Evolutionary conservation across 2,329 filamentous ascomycete species (phyloP).

Genomic region (Alternaria conjuncta): DNA sequence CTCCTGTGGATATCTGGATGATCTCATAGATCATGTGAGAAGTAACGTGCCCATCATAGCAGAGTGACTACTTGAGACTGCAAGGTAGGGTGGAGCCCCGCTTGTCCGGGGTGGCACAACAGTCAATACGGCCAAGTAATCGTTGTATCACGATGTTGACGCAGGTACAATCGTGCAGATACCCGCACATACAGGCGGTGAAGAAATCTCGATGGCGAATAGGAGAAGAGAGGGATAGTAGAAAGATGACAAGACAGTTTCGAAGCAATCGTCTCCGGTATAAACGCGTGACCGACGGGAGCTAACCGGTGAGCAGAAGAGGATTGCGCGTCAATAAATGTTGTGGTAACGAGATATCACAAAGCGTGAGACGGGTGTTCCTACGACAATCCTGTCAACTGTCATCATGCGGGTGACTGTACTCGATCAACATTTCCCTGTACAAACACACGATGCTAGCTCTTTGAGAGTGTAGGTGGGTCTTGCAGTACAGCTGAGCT

Average conservation of each 20-base stretch:
- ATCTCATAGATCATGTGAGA: not conserved
- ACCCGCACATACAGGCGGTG: conserved; percentile 9
- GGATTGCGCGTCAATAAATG: conserved; percentile 8
- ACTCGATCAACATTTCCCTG: conserved; percentile 1
- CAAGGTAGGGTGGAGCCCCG: conserved; percentile 17
- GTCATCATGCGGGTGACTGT: conserved; percentile 27
- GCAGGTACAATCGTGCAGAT: conserved; percentile 24
- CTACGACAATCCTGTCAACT: conserved; percentile 28
- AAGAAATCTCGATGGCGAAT: not conserved
- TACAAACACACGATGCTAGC: not conserved
- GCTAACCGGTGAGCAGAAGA: not conserved
- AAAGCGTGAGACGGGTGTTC: conserved; percentile 8
- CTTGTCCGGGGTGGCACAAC: conserved; percentile 16
- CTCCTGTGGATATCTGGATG: conserved; percentile 5
- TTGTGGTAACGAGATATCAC: conserved; percentile 10
- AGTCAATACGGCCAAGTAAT: conserved; percentile 10
- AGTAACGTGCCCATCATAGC: not conserved
- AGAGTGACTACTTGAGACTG: conserved; percentile 1
- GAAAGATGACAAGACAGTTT: not conserved
- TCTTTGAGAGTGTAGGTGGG: not conserved
- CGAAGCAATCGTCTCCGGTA: not conserved
- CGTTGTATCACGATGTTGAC: conserved; percentile 18
- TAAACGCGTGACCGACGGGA: not conserved
- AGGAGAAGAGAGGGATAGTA: not conserved
- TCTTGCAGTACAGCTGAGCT: not conserved